phyloP scores from a whole-genome alignment of 108 stramenopile genomes.

The Nitzschia putrida region DNA sequence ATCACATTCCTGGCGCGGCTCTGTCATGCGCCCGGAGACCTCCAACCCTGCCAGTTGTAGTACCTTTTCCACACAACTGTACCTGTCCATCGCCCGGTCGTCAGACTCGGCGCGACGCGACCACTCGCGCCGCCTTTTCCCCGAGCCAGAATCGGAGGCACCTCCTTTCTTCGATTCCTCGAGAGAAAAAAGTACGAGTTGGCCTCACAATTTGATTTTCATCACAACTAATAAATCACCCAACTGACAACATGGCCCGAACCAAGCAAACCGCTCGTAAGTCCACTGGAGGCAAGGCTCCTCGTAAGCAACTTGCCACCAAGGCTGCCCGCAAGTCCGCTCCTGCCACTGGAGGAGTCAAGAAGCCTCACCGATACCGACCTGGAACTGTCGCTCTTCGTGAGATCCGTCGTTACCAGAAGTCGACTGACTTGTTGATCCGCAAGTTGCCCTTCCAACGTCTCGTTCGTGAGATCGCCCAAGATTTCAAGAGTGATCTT shows the following conservation, averaged over 20 bases:
- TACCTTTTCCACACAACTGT: not conserved
- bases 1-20: not conserved
- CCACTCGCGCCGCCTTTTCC: not conserved
- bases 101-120: not conserved
- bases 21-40: not conserved
- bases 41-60: not conserved
- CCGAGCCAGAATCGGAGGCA: constrained; percentile 2
- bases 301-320: constrained; percentile 90
- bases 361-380: constrained; percentile 88
- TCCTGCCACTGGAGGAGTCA: constrained; percentile 88
- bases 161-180: not conserved
- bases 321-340: constrained; percentile 89
- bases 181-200: not conserved
- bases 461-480: constrained; percentile 95
- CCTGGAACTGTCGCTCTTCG: constrained; percentile 98
- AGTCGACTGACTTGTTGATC: constrained; percentile 92
- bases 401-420: constrained; percentile 97
- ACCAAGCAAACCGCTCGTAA: constrained; percentile 99
- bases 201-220: constrained; percentile 14
- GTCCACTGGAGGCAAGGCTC: constrained; percentile 97
- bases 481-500: constrained; percentile 96
- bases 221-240: constrained; percentile 10
- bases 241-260: constrained; percentile 81
- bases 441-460: constrained; percentile 97
- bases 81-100: not conserved